A percentile compares a stretch with the other conserved stretches of the same genome.
Conservation (phyloP, 768 basidiomycete genomes). For the Russula sp. region DNA sequence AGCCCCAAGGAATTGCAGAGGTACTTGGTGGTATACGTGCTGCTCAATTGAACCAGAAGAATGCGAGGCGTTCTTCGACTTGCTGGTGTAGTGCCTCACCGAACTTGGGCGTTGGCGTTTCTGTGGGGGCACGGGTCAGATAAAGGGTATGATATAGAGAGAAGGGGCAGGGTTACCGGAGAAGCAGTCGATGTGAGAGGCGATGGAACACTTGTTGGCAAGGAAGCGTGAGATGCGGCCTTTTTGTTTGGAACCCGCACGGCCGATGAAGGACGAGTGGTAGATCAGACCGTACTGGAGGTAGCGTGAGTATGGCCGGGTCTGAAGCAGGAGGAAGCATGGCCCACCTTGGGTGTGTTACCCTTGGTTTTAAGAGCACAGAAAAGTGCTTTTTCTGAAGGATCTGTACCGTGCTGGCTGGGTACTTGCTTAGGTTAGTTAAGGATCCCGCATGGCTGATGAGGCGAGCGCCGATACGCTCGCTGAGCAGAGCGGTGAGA, state of each 20-base stretch:
- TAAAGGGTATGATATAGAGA: neutral
- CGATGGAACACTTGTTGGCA: slow-evolving; percentile 98
- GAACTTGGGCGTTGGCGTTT: slow-evolving; percentile 84
- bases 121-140: slow-evolving; percentile 33
- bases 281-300: slow-evolving; percentile 92
- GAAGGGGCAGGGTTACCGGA: slow-evolving; percentile 42
- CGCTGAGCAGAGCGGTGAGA: slow-evolving; percentile 83
- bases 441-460: slow-evolving; percentile 96
- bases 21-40: slow-evolving; percentile 74
- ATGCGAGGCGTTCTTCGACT: slow-evolving; percentile 90
- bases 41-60: slow-evolving; percentile 46
- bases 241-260: slow-evolving; percentile 91
- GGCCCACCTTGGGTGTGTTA: slow-evolving; percentile 85
- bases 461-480: slow-evolving; percentile 85
- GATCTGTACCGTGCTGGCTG: slow-evolving; percentile 96
- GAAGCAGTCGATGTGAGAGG: slow-evolving; percentile 94
- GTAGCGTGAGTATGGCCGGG: neutral
- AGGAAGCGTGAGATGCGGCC: slow-evolving; percentile 98
- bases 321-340: neutral
- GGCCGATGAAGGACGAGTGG: slow-evolving; percentile 94
- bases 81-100: slow-evolving; percentile 91
- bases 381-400: slow-evolving; percentile 96
- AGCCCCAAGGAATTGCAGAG: slow-evolving; percentile 83
- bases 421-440: slow-evolving; percentile 97
- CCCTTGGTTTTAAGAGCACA: slow-evolving; percentile 97